Evolutionary conservation across 2,329 filamentous ascomycete genomes (phyloP).

Genomic region (Ilyonectria destructans): DNA sequence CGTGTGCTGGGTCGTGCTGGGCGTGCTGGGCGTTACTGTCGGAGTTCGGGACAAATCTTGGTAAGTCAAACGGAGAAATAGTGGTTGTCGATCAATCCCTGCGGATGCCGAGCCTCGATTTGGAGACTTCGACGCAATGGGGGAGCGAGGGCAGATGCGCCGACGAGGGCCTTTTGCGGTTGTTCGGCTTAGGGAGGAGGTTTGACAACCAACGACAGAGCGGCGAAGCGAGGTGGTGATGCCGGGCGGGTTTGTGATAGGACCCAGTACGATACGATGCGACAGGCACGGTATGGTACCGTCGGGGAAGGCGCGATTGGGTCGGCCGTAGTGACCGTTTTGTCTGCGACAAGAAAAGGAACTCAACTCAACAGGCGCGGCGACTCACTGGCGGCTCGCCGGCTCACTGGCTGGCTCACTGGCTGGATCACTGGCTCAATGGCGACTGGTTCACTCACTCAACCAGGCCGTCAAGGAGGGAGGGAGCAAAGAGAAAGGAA

Average conservation of each 20-base stretch:
- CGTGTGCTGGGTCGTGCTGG: too few species aligned
- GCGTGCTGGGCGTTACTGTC: conserved; percentile 2
- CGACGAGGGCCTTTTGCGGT: not conserved
- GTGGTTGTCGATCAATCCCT: conserved; percentile 26
- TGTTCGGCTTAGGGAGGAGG: conserved; percentile 22
- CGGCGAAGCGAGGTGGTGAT: conserved; percentile 15
- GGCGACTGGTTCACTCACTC: not conserved
- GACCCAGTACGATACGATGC: conserved; percentile 31
- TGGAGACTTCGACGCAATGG: conserved; percentile 4
- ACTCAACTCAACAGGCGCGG: not conserved
- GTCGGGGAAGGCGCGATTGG: conserved; percentile 36
- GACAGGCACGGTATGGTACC: conserved; percentile 23
- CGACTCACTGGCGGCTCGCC: not conserved
- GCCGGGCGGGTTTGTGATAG: conserved; percentile 9
- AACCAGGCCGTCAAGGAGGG: not conserved
- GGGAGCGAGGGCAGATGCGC: conserved; percentile 12
- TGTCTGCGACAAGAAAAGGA: not conserved
- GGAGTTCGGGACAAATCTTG: conserved; percentile 18
- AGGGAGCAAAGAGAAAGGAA: not conserved
- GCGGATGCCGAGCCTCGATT: conserved; percentile 8
- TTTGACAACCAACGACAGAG: not conserved
- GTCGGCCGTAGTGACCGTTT: conserved; percentile 29
- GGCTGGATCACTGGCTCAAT: not conserved
- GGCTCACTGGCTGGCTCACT: not conserved
- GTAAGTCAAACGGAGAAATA: conserved; percentile 5